Evolutionary conservation across 202 grass and related monocot genomes (phyloP), one percentile per base, ranked within the genome.

Genomic region (Tripidium arundinaceum): DNA sequence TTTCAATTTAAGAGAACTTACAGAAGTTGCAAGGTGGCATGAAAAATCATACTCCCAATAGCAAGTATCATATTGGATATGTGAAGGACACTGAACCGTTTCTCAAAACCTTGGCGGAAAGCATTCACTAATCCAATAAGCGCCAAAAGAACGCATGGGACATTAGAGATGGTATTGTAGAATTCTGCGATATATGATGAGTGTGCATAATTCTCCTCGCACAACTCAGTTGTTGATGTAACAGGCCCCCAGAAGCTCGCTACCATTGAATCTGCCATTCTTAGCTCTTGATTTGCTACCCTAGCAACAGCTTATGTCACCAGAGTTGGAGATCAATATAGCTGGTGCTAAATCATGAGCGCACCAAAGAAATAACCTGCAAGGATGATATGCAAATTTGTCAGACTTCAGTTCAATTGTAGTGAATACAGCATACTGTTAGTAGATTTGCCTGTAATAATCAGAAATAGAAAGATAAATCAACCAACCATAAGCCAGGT

Each of bases 241-340:
- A 96, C 93, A 52, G 93, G 93, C 1, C 93, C 93, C 93, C 93
- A 96, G 85, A 96, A 96, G 68, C 90, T 96, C 0, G 90, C 79
- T 6, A 90, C 85, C 75, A 95, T 87, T 3, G 93, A 92, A 49
- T 96, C 85, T 1, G 81, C 90, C 93, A 96, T 96, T 43, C 47
- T 92, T 31, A 79, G 9, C 38, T 38, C 29, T 47, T 82, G 43
- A 59, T 8, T 61, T 58, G 11, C 26, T 70, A 7, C 16, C 63
- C 4, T 79, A 40, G 60, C 69, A 86, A 52, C 36, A 76, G 54
- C 34, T 5, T 74, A 54, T 78, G 25, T 24, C 52, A 83, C 74
- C 68, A 38, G 62, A 25, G 33, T 64, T 36, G 13, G 63, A 76
- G 11, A 34, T 76, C 55, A 86, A 50, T 76, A 16, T 31, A 6